These are phyloP conservation scores for Perilla frutescens DNA, from an alignment of 257 asterid genomes.

Conservation along the genomic window DNA sequence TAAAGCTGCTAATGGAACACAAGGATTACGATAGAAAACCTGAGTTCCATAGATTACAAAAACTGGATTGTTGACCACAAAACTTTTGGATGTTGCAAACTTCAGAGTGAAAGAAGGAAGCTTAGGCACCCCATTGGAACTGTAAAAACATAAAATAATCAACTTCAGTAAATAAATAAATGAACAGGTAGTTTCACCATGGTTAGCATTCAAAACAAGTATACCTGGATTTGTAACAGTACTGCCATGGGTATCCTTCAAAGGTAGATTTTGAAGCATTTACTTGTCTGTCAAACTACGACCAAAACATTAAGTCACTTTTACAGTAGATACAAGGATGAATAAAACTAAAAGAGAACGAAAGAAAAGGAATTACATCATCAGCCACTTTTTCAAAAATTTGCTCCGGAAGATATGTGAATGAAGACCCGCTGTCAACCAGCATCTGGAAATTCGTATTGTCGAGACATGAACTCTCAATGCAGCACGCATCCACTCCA, in stretches of 20 bases:
- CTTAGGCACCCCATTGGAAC: conserved; percentile 60
- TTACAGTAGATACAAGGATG: conserved; percentile 24
- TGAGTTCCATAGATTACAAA: conserved; percentile 69
- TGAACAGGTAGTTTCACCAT: conserved; percentile 25
- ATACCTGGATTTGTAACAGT: conserved; percentile 87
- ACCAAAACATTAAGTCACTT: conserved; percentile 26
- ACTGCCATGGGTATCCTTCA: conserved; percentile 82
- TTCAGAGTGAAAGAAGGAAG: conserved; percentile 73
- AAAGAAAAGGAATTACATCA: conserved; percentile 52
- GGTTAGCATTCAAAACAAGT: conserved; percentile 16
- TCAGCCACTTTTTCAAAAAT: conserved; percentile 61
- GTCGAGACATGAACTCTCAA: conserved; percentile 64
- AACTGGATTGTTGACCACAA: conserved; percentile 68
- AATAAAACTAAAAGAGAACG: conserved; percentile 5
- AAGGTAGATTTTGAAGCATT: conserved; percentile 69
- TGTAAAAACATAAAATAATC: conserved; percentile 45
- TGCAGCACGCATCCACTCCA: conserved; percentile 73
- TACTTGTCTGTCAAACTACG: conserved; percentile 69
- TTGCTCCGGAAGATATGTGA: conserved; percentile 70
- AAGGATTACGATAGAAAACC: conserved; percentile 49
- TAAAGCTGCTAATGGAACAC: conserved; percentile 26
- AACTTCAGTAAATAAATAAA: conserved; percentile 30
- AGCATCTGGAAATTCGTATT: conserved; percentile 57
- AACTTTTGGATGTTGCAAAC: conserved; percentile 64
- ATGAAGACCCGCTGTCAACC: conserved; percentile 87